These are phyloP conservation scores for Blastosporella zonata DNA, from an alignment of 1,284 basidiomycete genomes.

Conservation along the genomic window DNA sequence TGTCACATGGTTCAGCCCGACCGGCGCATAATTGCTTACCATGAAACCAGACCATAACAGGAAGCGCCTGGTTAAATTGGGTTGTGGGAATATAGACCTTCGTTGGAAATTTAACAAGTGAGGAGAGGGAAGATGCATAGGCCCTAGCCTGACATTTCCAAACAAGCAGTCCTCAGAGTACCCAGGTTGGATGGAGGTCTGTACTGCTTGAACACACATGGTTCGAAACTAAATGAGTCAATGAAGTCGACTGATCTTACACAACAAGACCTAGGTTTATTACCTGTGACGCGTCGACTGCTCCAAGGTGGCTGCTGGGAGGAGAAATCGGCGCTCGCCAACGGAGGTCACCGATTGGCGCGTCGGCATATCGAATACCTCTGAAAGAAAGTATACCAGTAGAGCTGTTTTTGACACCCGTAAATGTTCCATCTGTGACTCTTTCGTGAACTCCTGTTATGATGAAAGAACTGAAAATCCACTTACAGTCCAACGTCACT, in stretches of 20 bases:
- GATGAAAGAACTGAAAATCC: neutral
- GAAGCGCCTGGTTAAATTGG: conserved; percentile 24
- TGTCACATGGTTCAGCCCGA: neutral
- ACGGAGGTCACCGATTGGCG: conserved; percentile 34
- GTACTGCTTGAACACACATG: conserved; percentile 30
- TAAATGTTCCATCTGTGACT: conserved; percentile 35
- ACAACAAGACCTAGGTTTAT: neutral
- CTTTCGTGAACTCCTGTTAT: neutral
- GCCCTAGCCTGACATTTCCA: conserved; percentile 31
- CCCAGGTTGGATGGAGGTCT: conserved; percentile 23
- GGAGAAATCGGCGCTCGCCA: conserved; percentile 38
- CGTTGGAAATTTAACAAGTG: neutral
- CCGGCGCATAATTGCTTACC: conserved; percentile 23
- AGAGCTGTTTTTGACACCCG: conserved; percentile 27
- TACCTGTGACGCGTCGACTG: conserved; percentile 34
- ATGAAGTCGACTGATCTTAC: neutral
- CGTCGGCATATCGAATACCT: conserved; percentile 38
- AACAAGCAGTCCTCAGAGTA: conserved; percentile 41
- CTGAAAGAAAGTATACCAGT: conserved; percentile 32
- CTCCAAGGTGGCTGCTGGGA: conserved; percentile 33
- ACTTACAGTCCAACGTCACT: conserved; percentile 29
- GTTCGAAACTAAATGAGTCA: conserved; percentile 27
- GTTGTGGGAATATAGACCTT: conserved; percentile 33
- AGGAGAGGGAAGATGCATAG: neutral
- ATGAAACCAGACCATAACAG: conserved; percentile 36